A percentile compares a stretch with the other conserved stretches of the same genome.
phyloP scores from a whole-genome alignment of 495 filamentous ascomycete species.

The Trichoderma parareesei region DNA sequence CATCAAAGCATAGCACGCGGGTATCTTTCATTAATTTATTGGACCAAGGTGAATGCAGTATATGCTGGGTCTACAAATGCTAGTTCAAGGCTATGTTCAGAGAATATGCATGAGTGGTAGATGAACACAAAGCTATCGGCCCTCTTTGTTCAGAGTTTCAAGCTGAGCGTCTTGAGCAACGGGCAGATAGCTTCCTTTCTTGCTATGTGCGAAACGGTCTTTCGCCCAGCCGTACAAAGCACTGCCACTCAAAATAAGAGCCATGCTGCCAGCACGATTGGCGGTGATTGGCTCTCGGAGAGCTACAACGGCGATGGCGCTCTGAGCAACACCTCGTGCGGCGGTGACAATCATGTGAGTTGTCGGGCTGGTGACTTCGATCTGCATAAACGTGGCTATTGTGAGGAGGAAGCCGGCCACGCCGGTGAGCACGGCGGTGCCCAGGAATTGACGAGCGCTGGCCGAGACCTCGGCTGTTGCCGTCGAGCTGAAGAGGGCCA shows the following conservation, averaged over 20 bases:
- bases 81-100: neutral
- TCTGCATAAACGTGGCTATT: constrained; percentile 20
- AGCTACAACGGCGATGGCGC: constrained; percentile 15
- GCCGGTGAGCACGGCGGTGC: constrained; percentile 13
- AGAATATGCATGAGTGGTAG: neutral
- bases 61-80: neutral
- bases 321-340: constrained; percentile 18
- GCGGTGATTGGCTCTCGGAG: constrained; percentile 16
- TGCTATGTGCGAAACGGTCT: constrained; percentile 12
- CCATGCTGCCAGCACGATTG: constrained; percentile 15
- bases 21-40: too few species aligned
- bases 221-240: constrained; percentile 16
- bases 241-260: constrained; percentile 17
- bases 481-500: neutral
- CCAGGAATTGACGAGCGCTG: constrained; percentile 11
- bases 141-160: neutral
- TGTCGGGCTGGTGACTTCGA: constrained; percentile 20
- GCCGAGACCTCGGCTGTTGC: constrained; percentile 6
- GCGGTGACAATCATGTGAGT: constrained; percentile 22
- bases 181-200: neutral
- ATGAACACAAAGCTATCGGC: neutral
- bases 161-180: neutral
- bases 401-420: constrained; percentile 18
- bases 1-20: too few species aligned
- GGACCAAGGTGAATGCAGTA: too few species aligned